Evolutionary conservation across 2,329 filamentous ascomycete genomes (phyloP), one percentile per base, ranked within the genome.

Genomic region (Dryadomyces quercivorus): DNA sequence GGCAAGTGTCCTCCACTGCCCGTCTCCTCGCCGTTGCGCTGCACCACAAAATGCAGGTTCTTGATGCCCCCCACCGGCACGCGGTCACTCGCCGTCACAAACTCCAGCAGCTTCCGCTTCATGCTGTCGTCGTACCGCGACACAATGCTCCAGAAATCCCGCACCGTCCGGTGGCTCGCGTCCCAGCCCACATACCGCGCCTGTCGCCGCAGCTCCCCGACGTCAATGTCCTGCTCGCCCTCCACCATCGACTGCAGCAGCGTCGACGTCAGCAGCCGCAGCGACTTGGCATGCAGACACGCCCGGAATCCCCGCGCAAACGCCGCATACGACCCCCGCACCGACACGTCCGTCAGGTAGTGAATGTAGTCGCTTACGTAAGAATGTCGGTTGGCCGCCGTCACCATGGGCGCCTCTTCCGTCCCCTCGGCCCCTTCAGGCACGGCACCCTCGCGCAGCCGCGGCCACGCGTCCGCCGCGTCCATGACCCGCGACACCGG

Each of bases 21-120:
- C 7, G 75, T 71, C 59, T 79, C 85, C 54, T 82, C 75, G 16
- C 87, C 82, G 64, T 90, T 89, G 62, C 80, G 82, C 68, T 92
- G 86, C 46, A 98, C 77, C 15, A 88, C 80, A 67, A 97, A 97
- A 63, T 86, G 83, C 49, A 97, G 72, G 61, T 86, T 89, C 59
- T 80, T 78, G 64, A 91, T 82, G 2, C 93, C 93, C 20, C 88
- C 90, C 0, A 95, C 87, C 0, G 93, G 93, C 2, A 97, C 80
- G 2, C 93, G 80, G 64, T 96, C 91, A 62, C 85, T 92, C 0
- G 92, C 92, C 15, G 93, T 98, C 34, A 98, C 91, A 63, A 98
- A 98, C 66, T 96, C 90, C 36, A 98, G 75, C 38, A 98, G 71
- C 62, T 81, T 82, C 52, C 82, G 79, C 68, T 85, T 85, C 74